Conservation (phyloP, 257 asterid genomes). For the Handroanthus guayacan region DNA sequence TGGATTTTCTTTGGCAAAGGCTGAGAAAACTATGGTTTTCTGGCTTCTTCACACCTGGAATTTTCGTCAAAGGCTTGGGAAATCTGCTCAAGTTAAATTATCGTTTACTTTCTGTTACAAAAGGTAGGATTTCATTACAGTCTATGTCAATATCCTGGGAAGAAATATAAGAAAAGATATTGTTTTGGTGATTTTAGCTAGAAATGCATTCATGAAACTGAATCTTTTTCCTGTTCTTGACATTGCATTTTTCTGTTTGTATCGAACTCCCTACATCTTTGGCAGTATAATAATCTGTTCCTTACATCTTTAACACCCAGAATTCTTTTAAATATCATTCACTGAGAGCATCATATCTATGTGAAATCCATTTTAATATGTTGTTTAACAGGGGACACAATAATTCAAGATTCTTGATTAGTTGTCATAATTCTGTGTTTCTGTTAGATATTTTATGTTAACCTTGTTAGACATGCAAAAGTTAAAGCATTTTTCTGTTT, state of each 20-base stretch:
- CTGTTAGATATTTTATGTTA: not conserved
- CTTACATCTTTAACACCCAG: not conserved
- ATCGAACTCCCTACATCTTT: conserved; percentile 19
- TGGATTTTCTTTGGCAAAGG: conserved; percentile 22
- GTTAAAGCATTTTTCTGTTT: not conserved
- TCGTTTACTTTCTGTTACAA: conserved; percentile 12
- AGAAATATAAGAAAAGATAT: not conserved
- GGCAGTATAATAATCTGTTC: conserved; percentile 26
- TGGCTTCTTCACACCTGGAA: conserved; percentile 20
- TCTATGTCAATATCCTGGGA: not conserved
- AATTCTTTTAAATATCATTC: conserved; percentile 23
- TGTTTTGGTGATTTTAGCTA: conserved; percentile 28
- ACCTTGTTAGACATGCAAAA: too few relatives aligned
- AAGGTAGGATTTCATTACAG: conserved; percentile 13
- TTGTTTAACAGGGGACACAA: conserved; percentile 13
- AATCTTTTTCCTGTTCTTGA: not conserved
- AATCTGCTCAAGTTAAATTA: conserved; percentile 41
- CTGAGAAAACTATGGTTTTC: conserved; percentile 39
- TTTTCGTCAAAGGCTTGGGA: conserved; percentile 9
- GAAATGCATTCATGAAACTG: conserved; percentile 22
- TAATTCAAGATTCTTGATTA: conserved; percentile 42
- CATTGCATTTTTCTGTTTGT: conserved; percentile 26
- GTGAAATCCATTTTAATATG: conserved; percentile 21
- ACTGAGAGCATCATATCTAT: conserved; percentile 24
- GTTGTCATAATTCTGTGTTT: conserved; percentile 33